Evolutionary conservation across 176 grass and related monocot genomes (phyloP).

Genomic region (Oryza meridionalis): DNA sequence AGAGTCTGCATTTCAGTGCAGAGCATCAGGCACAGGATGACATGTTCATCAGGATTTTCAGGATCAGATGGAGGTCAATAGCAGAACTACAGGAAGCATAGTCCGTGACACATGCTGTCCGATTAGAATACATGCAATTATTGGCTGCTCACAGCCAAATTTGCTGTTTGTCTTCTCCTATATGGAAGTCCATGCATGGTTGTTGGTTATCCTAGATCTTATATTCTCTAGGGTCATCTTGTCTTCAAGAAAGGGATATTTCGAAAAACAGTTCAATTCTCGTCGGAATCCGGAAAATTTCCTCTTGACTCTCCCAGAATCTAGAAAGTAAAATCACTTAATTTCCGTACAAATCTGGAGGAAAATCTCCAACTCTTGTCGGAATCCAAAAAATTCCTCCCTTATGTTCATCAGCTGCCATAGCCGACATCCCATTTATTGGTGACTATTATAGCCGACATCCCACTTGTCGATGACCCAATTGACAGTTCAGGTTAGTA

Average conservation of each 20-base stretch:
- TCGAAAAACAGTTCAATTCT: not conserved
- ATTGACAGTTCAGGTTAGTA: not conserved
- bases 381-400: not conserved
- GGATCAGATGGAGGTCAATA: not conserved
- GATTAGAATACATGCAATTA: constrained; percentile 45
- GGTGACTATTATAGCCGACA: too few species aligned
- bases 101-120: not conserved
- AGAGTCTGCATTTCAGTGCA: constrained; percentile 23
- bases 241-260: not conserved
- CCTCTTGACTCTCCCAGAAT: too few species aligned
- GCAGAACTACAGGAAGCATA: not conserved
- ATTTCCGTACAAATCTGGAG: too few species aligned
- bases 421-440: not conserved
- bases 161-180: constrained; percentile 33
- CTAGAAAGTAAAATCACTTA: too few species aligned
- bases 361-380: not conserved
- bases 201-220: not conserved
- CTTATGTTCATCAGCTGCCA: too few species aligned
- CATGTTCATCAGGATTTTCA: not conserved
- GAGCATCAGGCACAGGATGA: constrained; percentile 24
- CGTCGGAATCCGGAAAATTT: too few species aligned
- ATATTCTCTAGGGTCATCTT: not conserved
- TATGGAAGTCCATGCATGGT: not conserved
- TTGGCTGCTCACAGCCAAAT: constrained; percentile 42
- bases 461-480: not conserved